Conservation (phyloP, 192 early-diverging fungal genomes). For the Bifiguratus adelaidae region DNA sequence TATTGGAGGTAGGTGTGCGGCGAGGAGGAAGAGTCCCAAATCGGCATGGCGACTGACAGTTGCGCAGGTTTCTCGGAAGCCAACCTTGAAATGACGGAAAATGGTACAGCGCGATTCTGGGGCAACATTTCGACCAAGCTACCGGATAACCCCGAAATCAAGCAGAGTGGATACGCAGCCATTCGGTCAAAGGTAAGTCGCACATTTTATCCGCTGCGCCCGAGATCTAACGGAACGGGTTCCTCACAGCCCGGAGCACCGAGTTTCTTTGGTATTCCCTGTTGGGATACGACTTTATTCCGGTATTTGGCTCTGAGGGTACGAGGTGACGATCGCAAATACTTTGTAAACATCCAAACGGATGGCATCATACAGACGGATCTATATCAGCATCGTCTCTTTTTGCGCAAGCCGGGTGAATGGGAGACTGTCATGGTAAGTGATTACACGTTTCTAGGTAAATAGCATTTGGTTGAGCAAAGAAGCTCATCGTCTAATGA, state of each 20-base stretch:
- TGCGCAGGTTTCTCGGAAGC: slow-evolving; percentile 55
- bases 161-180: slow-evolving; percentile 88
- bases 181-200: slow-evolving; percentile 58
- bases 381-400: slow-evolving; percentile 89
- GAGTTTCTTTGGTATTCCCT: slow-evolving; percentile 55
- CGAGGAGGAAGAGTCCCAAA: too few relatives aligned
- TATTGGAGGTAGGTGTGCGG: slow-evolving; percentile 70
- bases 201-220: background rate
- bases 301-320: slow-evolving; percentile 77
- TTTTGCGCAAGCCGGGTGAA: slow-evolving; percentile 74
- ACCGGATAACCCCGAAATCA: slow-evolving; percentile 57
- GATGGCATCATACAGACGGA: slow-evolving; percentile 73
- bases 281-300: slow-evolving; percentile 79
- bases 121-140: slow-evolving; percentile 74
- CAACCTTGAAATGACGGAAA: slow-evolving; percentile 56
- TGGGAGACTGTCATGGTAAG: slow-evolving; percentile 87
- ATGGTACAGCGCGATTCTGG: slow-evolving; percentile 57
- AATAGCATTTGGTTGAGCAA: background rate
- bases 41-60: too few relatives aligned
- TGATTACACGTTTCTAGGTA: background rate
- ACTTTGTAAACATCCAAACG: slow-evolving; percentile 90
- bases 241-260: slow-evolving; percentile 1
- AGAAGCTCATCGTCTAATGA: too few relatives aligned
- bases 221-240: background rate
- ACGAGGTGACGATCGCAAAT: slow-evolving; percentile 73